Evolutionary conservation across 805 yeast genomes (phyloP).

Genomic region (Wickerhamomyces chaumierensis): DNA sequence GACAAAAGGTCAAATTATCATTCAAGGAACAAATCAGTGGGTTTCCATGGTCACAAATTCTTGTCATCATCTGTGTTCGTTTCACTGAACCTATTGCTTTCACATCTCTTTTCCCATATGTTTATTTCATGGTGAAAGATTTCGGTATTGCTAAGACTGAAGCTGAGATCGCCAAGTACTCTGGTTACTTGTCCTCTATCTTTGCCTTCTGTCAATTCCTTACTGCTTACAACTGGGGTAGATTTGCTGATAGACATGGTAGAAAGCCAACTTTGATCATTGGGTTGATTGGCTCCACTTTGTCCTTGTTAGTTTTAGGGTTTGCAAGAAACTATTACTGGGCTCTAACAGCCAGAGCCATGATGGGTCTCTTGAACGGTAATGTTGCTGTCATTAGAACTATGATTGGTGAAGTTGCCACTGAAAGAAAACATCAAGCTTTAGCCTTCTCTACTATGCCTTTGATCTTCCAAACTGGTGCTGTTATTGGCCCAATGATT

Average conservation of each 20-base stretch:
- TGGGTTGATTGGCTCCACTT: slow-evolving; percentile 1
- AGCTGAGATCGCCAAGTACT: slow-evolving; percentile 6
- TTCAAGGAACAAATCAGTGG: slow-evolving; percentile 25
- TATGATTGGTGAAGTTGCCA: slow-evolving; percentile 7
- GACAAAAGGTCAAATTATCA: slow-evolving; percentile 10
- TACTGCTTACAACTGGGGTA: slow-evolving; percentile 7
- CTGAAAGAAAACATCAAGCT: slow-evolving; percentile 8
- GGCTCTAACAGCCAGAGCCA: slow-evolving; percentile 3
- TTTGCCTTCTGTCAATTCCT: slow-evolving; percentile 7
- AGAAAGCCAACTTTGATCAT: slow-evolving; percentile 6
- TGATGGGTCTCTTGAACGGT: slow-evolving; percentile 8
- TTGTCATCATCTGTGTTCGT: slow-evolving; percentile 4
- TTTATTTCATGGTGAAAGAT: slow-evolving; percentile 8
- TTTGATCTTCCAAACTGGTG: slow-evolving; percentile 5
- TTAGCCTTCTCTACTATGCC: slow-evolving; percentile 8
- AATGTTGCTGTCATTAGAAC: slow-evolving; percentile 10
- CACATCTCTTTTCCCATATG: slow-evolving; percentile 8
- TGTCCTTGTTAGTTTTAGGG: slow-evolving; percentile 3
- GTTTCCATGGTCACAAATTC: slow-evolving; percentile 8
- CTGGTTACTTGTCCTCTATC: slow-evolving; percentile 6
- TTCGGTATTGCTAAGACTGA: slow-evolving; percentile 6
- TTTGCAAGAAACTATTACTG: slow-evolving; percentile 4
- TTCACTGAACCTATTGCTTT: slow-evolving; percentile 9
- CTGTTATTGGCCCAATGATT: slow-evolving; percentile 7
- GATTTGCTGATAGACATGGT: slow-evolving; percentile 7